A percentile compares a stretch with the other conserved stretches of the same genome.
phyloP scores from a whole-genome alignment of 1,284 basidiomycete species.

The Trichosporon sp. region DNA sequence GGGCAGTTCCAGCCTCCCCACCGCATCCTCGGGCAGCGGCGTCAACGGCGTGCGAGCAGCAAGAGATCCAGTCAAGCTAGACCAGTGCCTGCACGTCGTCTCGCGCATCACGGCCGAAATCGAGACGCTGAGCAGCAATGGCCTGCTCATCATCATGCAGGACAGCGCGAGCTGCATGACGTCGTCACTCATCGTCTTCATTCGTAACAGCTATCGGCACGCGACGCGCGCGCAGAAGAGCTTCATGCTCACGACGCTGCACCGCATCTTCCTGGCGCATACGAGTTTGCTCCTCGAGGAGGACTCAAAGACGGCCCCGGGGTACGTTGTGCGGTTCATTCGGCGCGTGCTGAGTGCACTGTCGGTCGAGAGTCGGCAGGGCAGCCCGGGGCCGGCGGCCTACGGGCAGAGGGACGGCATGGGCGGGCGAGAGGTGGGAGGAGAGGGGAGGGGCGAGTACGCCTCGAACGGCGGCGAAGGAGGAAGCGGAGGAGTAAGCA shows the following conservation, averaged over 20 bases:
- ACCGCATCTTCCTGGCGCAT: constrained; percentile 19
- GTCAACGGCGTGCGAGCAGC: too few species aligned
- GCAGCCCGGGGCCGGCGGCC: neutral
- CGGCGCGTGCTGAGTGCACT: constrained; percentile 17
- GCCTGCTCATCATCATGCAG: constrained; percentile 34
- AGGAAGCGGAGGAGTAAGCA: neutral
- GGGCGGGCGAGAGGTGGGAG: neutral
- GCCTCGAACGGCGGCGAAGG: neutral
- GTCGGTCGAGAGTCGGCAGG: constrained; percentile 7
- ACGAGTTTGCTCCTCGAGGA: constrained; percentile 16
- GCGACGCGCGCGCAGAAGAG: constrained; percentile 16
- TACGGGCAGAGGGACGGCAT: too few species aligned
- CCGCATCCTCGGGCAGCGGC: too few species aligned
- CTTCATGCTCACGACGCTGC: constrained; percentile 17
- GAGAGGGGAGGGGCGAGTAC: neutral
- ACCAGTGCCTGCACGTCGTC: constrained; percentile 25
- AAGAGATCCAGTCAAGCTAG: constrained; percentile 24
- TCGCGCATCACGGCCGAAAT: constrained; percentile 30
- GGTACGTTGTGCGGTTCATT: constrained; percentile 21
- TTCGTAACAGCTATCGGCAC: constrained; percentile 32
- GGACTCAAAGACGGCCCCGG: constrained; percentile 18
- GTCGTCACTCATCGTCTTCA: constrained; percentile 25
- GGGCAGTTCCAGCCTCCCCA: too few species aligned
- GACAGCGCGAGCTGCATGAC: constrained; percentile 37
- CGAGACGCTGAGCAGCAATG: constrained; percentile 26